These are phyloP conservation scores for Zygotorulaspora sp. DNA, from an alignment of 805 yeast species.

Conservation along the genomic window DNA sequence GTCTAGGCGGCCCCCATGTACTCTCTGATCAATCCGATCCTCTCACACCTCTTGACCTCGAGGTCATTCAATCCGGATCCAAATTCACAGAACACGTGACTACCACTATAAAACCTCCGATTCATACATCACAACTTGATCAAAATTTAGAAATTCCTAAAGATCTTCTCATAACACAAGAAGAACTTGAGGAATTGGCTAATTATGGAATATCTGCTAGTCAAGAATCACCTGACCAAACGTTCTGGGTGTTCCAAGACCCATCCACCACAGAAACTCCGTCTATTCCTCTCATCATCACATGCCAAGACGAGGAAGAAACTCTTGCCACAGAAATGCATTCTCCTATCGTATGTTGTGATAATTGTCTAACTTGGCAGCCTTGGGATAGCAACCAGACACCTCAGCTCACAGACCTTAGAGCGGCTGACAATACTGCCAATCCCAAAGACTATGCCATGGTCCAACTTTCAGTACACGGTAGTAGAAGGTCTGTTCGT, in stretches of 20 bases:
- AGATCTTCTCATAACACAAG: conserved; percentile 25
- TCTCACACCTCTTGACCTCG: conserved; percentile 8
- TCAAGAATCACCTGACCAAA: conserved; percentile 21
- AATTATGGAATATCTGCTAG: conserved; percentile 20
- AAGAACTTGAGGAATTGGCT: conserved; percentile 22
- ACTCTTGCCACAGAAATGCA: conserved; percentile 8
- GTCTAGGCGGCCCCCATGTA: no score
- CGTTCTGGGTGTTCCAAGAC: conserved; percentile 34
- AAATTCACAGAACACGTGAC: conserved; percentile 5
- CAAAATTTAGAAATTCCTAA: conserved; percentile 28
- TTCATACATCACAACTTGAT: not conserved
- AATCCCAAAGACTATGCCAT: conserved; percentile 18
- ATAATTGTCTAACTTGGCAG: conserved; percentile 33
- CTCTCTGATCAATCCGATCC: no score
- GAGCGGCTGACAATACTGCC: not conserved
- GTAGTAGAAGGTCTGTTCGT: conserved; percentile 23
- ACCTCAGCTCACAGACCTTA: conserved; percentile 1
- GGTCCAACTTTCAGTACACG: conserved; percentile 20
- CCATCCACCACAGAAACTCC: conserved; percentile 12
- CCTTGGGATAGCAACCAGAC: conserved; percentile 28
- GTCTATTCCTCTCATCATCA: conserved; percentile 2
- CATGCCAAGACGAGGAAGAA: conserved; percentile 14
- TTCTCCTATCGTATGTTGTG: conserved; percentile 32
- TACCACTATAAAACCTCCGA: conserved; percentile 1
- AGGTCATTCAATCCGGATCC: conserved; percentile 9